Base-by-base conservation (phyloP, 257 asterid species). In the Oldenlandia corymbosa region DNA sequence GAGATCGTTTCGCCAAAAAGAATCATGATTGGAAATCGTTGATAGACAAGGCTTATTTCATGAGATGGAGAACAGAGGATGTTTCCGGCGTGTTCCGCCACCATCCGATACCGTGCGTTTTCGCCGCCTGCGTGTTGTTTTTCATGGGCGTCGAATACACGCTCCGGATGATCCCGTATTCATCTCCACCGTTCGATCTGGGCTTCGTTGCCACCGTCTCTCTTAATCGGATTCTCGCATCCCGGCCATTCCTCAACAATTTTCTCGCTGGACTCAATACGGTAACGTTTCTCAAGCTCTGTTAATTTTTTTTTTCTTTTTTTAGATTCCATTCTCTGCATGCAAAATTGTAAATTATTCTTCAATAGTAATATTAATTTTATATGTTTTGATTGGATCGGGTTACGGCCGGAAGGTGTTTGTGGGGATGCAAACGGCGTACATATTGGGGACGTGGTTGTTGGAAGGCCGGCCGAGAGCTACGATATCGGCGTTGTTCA, bases 381-480 rank as follows among this genome's bases (percentile, higher is more conserved):
- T n/a, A n/a, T n/a, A n/a, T n/a, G n/a, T n/a, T n/a, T n/a, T n/a
- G n/a, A n/a, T n/a, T n/a, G 43, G 18, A 20, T 65, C 27, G 12
- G 28, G 36, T 53, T 48, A 42, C 50, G 48, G 43, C 8, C n/a
- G 39, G 8, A n/a, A 90, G 96, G 90, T 77, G 5, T 87, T 85
- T 62, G 96, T 93, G 37, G 95, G 62, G 30, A 90, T 93, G 99
- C 96, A 89, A 75, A 79, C 94, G 51, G 57, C 68, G 20, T 92
- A 92, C 58, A 89, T 92, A 14, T 21, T 85, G 42, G 88, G 94
- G 94, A 82, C 87, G 18, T 93, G 86, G 86, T 48, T 90, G 32
- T 76, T 93, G 8, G 99, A 93, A 78, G 99, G 99, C 1, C 75
- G 99, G 16, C 88, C 94, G 0, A 73, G 99, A 68, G 83, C 96